phyloP scores from a whole-genome alignment of 1,284 basidiomycete species.

The Ganoderma boninense region DNA sequence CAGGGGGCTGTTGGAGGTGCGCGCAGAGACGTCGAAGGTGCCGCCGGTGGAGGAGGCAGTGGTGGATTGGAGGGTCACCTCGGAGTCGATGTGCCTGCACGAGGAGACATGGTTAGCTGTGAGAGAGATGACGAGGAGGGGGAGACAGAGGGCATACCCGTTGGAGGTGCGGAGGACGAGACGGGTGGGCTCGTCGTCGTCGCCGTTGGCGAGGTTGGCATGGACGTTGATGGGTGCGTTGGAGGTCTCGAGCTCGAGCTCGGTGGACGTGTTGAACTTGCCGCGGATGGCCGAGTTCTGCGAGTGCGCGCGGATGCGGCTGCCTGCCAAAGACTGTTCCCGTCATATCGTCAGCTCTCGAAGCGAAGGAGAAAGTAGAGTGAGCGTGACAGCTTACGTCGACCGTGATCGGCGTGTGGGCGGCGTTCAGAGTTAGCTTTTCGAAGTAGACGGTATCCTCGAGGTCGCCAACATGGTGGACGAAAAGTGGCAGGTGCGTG shows the following conservation, averaged over 20 bases:
- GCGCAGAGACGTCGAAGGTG: slow-evolving; percentile 40
- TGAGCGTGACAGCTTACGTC: slow-evolving; percentile 22
- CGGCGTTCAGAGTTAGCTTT: slow-evolving; percentile 21
- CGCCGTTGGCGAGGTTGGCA: slow-evolving; percentile 1
- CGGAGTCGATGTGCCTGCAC: slow-evolving; percentile 41
- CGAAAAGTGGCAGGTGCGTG: slow-evolving; percentile 35
- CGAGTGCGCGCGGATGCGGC: slow-evolving; percentile 2
- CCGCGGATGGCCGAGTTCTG: slow-evolving; percentile 12
- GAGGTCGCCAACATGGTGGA: slow-evolving; percentile 33
- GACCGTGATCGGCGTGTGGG: slow-evolving; percentile 30
- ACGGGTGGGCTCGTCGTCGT: slow-evolving; percentile 3
- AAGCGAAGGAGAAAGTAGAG: background rate
- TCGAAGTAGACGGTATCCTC: slow-evolving; percentile 32
- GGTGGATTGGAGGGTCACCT: slow-evolving; percentile 39
- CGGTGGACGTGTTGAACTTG: slow-evolving; percentile 9
- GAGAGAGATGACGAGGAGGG: background rate
- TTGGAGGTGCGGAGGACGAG: slow-evolving; percentile 11
- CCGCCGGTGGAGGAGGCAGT: slow-evolving; percentile 39
- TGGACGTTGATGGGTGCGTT: slow-evolving; percentile 12
- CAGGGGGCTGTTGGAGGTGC: slow-evolving; percentile 38
- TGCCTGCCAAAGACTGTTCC: slow-evolving; percentile 21
- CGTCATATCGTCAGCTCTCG: background rate
- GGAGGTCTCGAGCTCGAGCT: slow-evolving; percentile 12
- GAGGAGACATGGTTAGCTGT: background rate
- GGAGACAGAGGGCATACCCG: slow-evolving; percentile 9